A percentile compares a stretch with the other conserved stretches of the same genome.
Evolutionary conservation across 805 yeast genomes (phyloP).

Genomic region (Candida boleticola): DNA sequence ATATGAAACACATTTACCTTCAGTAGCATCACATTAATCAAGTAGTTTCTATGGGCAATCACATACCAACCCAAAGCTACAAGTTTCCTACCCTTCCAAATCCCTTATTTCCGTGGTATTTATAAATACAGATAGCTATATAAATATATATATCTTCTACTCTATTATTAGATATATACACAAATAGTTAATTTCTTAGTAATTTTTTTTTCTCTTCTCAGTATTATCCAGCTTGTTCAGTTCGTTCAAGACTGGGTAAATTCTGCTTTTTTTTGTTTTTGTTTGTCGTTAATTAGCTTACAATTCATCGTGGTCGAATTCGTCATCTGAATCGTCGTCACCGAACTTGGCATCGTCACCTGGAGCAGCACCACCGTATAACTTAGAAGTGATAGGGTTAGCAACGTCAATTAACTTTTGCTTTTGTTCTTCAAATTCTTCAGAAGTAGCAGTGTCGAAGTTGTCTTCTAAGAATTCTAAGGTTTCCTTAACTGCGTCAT

Average conservation of each 20-base stretch:
- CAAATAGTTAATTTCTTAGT: too few species aligned
- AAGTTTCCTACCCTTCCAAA: too few species aligned
- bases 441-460: constrained; percentile 82
- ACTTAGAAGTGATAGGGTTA: constrained; percentile 88
- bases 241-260: too few species aligned
- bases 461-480: constrained; percentile 82
- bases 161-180: neutral
- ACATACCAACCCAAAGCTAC: too few species aligned
- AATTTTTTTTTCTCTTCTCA: too few species aligned
- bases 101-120: neutral
- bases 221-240: too few species aligned
- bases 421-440: constrained; percentile 91
- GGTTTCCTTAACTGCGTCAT: constrained; percentile 84
- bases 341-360: constrained; percentile 40
- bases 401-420: constrained; percentile 75
- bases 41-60: too few species aligned
- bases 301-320: constrained; percentile 46
- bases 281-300: constrained; percentile 13
- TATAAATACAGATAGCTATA: neutral
- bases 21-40: too few species aligned
- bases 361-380: constrained; percentile 53
- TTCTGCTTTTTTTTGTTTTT: neutral
- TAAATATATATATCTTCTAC: constrained; percentile 1
- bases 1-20: too few species aligned
- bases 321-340: constrained; percentile 44